A percentile compares a stretch with the other conserved stretches of the same genome.
These are phyloP conservation scores for Coemansia umbellata DNA, from an alignment of 192 early-diverging fungal species.

Conservation along the genomic window DNA sequence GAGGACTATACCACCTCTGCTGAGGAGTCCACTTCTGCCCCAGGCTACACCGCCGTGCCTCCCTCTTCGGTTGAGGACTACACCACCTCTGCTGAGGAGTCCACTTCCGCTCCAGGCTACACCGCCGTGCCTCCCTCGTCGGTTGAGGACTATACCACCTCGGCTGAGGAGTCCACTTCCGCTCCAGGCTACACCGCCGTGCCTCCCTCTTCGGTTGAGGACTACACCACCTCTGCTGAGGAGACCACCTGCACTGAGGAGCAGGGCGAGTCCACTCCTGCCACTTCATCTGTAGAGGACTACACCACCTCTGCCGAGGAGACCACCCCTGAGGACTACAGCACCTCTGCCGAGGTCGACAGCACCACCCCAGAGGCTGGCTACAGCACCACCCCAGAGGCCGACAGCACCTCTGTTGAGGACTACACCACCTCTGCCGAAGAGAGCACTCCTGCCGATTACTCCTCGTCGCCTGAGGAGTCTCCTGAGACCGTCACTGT, in stretches of 20 bases:
- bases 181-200: conserved; percentile 11
- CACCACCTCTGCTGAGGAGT: conserved; percentile 6
- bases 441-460: conserved; percentile 4
- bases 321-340: conserved; percentile 10
- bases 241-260: conserved; percentile 5
- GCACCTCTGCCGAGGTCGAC: background rate
- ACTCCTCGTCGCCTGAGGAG: background rate
- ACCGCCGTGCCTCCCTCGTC: conserved; percentile 7
- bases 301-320: conserved; percentile 14
- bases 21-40: too few species aligned
- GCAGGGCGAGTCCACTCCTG: background rate
- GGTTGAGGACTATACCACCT: conserved; percentile 10
- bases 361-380: conserved; percentile 8
- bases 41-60: too few species aligned
- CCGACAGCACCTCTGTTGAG: conserved; percentile 11
- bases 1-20: conserved; percentile 6
- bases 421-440: conserved; percentile 15
- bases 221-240: conserved; percentile 7
- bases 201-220: conserved; percentile 9
- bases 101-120: conserved; percentile 7
- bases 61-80: conserved; percentile 8
- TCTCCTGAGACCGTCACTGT: background rate
- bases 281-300: conserved; percentile 14
- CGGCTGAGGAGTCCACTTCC: background rate
- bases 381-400: too few species aligned